Conservation (phyloP, 176 grass and related monocot genomes). For the Bromus sterilis region DNA sequence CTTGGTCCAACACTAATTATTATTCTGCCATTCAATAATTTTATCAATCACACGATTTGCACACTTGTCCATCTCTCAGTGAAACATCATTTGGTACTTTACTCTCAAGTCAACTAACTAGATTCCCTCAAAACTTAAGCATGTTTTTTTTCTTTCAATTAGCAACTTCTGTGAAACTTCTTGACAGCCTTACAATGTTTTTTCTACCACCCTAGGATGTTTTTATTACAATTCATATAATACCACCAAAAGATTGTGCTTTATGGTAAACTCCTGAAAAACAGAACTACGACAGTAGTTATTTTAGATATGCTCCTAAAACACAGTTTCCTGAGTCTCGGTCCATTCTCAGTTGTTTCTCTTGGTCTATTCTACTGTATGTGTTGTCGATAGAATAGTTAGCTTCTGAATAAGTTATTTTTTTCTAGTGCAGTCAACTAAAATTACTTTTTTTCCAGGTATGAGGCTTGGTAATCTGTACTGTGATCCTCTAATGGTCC, state of each 20-base stretch:
- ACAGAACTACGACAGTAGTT: background rate
- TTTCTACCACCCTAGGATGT: background rate
- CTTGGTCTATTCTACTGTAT: background rate
- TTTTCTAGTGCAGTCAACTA: background rate
- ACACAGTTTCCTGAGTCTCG: background rate
- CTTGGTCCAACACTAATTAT: background rate
- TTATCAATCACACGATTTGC: background rate
- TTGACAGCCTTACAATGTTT: background rate
- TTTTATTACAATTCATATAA: background rate
- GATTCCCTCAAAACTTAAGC: background rate
- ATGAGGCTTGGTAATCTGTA: conserved; percentile 81
- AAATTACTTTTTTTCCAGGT: conserved; percentile 44
- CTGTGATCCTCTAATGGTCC: conserved; percentile 62
- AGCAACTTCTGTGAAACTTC: background rate
- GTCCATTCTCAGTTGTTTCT: background rate
- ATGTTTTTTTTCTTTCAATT: background rate
- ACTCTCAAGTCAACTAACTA: background rate
- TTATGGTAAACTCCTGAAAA: background rate
- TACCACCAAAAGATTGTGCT: background rate
- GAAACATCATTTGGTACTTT: background rate
- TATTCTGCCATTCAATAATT: background rate
- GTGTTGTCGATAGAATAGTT: background rate
- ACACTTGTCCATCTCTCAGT: background rate
- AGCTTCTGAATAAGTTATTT: background rate
- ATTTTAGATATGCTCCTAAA: background rate